These are phyloP conservation scores for Blastobotrys arbuscula DNA, from an alignment of 1,139 yeast species.

Conservation along the genomic window DNA sequence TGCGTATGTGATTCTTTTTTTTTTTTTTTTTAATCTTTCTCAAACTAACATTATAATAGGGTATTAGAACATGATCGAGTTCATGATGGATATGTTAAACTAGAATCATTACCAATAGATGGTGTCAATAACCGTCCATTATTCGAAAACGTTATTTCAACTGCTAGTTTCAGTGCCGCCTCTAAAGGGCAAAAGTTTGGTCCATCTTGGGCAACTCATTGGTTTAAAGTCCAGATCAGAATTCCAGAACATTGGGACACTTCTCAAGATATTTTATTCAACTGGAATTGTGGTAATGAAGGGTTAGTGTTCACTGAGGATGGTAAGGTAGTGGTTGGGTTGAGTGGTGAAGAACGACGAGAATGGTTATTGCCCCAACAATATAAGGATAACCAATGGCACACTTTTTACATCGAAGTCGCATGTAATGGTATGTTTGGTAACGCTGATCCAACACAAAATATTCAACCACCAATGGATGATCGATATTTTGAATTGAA, in stretches of 20 bases:
- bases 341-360: constrained; percentile 83
- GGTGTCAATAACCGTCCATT: constrained; percentile 60
- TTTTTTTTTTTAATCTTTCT: no score
- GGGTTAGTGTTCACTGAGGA: constrained; percentile 66
- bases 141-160: constrained; percentile 59
- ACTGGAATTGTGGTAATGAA: constrained; percentile 86
- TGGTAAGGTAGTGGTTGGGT: constrained; percentile 74
- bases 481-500: constrained; percentile 63
- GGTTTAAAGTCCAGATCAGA: constrained; percentile 69
- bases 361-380: constrained; percentile 61
- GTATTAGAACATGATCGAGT: constrained; percentile 58
- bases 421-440: constrained; percentile 98
- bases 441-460: constrained; percentile 44
- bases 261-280: constrained; percentile 54
- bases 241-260: constrained; percentile 51
- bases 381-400: constrained; percentile 40
- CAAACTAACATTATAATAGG: constrained; percentile 9
- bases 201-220: constrained; percentile 96
- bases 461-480: constrained; percentile 49
- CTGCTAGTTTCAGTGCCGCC: constrained; percentile 51
- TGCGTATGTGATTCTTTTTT: constrained; percentile 35
- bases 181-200: constrained; percentile 73
- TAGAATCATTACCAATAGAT: constrained; percentile 60
- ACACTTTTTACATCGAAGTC: constrained; percentile 70
- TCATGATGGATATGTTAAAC: constrained; percentile 39